Conservation (phyloP, 2,329 filamentous ascomycete species). For the Botrytis deweyae region DNA sequence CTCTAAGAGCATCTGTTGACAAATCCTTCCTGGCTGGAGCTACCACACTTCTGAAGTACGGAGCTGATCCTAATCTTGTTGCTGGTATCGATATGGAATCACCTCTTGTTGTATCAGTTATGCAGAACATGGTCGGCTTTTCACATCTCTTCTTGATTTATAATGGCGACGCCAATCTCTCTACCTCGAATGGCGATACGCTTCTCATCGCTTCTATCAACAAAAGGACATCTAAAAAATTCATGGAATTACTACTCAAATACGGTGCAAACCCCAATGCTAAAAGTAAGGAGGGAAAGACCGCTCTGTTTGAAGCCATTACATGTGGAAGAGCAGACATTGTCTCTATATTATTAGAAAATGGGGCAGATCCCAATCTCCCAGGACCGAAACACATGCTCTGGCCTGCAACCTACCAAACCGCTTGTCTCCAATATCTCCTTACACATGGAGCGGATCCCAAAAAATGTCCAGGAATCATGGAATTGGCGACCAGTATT, state of each 20-base stretch:
- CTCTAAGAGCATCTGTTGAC: slow-evolving; percentile 52
- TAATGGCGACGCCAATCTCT: slow-evolving; percentile 56
- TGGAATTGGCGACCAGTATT: slow-evolving; percentile 62
- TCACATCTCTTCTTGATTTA: slow-evolving; percentile 61
- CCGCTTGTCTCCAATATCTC: slow-evolving; percentile 57
- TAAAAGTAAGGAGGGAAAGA: slow-evolving; percentile 62
- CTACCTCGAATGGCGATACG: slow-evolving; percentile 58
- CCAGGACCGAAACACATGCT: slow-evolving; percentile 68
- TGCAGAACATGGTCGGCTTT: slow-evolving; percentile 55
- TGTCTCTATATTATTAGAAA: slow-evolving; percentile 53
- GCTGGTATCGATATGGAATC: slow-evolving; percentile 53
- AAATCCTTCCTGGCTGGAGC: slow-evolving; percentile 56
- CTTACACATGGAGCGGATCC: slow-evolving; percentile 58
- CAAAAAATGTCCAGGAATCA: slow-evolving; percentile 60
- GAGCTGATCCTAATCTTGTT: slow-evolving; percentile 56
- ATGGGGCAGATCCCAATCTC: slow-evolving; percentile 65
- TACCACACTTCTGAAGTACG: slow-evolving; percentile 62
- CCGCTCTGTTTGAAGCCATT: slow-evolving; percentile 63
- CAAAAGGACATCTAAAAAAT: slow-evolving; percentile 53
- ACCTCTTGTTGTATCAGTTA: slow-evolving; percentile 52
- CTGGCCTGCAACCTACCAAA: slow-evolving; percentile 62
- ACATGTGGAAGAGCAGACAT: slow-evolving; percentile 55
- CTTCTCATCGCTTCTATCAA: slow-evolving; percentile 60
- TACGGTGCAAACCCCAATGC: slow-evolving; percentile 58
- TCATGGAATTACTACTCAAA: slow-evolving; percentile 59